Base-by-base conservation (phyloP, 345 rosid genomes). In the Pseudoturritis turrita region DNA sequence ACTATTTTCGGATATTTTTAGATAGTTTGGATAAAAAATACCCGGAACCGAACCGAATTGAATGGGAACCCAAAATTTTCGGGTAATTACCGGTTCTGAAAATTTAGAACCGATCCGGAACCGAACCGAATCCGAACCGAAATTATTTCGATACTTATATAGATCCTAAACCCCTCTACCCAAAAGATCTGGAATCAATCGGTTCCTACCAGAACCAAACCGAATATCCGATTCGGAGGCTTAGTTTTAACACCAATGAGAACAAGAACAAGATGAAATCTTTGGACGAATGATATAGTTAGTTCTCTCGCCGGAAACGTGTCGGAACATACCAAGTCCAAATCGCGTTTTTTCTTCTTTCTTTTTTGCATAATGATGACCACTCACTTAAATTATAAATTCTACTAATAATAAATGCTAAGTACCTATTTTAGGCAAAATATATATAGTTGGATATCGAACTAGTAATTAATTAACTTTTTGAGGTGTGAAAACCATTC, bases 231-330 rank as follows among this genome's bases (percentile, higher is more conserved):
- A n/a, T n/a, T n/a, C n/a, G n/a, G n/a, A n/a, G n/a, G n/a, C n/a
- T n/a, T n/a, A n/a, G 35, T 57, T 57, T 25, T n/a, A 43, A 52
- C 52, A 25, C 63, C 36, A 76, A 37, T 76, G 79, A 53, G 71
- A 76, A 76, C 71, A 37, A 29, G 75, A 29, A 53, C 5, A 37
- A 53, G 65, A 69, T 53, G 36, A 54, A 62, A 60, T 67, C 68
- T 23, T 68, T 76, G 79, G 69, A 76, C 36, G 28, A 54, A 55
- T 4, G 41, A 36, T 25, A 28, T 44, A 62, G 70, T 68, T 75
- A 62, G 70, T 25, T 68, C 58, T 64, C 51, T 62, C 23, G 54
- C 64, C 74, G 51, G 79, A 62, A 76, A 46, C 70, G 63, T 75
- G 74, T 75, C 70, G 70, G 68, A 54, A 54, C 59, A 44, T 52